A percentile compares a stretch with the other conserved stretches of the same genome.
These are phyloP conservation scores for Dactylella cylindrospora DNA, from an alignment of 2,329 filamentous ascomycete genomes.

Conservation along the genomic window DNA sequence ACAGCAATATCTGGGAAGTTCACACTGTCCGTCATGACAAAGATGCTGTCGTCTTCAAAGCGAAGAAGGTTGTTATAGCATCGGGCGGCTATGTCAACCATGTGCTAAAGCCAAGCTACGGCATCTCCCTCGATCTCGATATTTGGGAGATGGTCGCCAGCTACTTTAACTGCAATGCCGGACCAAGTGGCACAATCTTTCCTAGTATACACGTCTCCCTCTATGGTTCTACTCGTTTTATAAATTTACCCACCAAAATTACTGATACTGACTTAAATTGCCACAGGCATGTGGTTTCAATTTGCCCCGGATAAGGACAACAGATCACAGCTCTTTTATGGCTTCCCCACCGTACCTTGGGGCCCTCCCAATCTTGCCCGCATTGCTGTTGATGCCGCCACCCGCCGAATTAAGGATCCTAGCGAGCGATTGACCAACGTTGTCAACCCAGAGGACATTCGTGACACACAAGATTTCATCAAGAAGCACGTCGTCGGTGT, in stretches of 20 bases:
- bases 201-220: no score
- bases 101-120: constrained; percentile 40
- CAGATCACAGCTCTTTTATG: constrained; percentile 41
- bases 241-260: no score
- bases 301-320: constrained; percentile 32
- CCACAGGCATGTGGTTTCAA: constrained; percentile 44
- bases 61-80: constrained; percentile 38
- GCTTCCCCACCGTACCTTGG: constrained; percentile 38
- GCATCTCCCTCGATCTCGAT: constrained; percentile 32
- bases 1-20: constrained; percentile 24
- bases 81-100: constrained; percentile 41
- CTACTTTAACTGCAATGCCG: constrained; percentile 43
- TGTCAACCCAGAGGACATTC: constrained; percentile 30
- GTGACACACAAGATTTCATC: constrained; percentile 26
- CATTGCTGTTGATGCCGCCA: constrained; percentile 39
- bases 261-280: no score
- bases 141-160: constrained; percentile 45
- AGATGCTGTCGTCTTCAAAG: background rate
- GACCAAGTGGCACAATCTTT: constrained; percentile 43
- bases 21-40: constrained; percentile 1
- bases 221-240: no score
- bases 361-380: constrained; percentile 36
- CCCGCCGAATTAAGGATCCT: constrained; percentile 32
- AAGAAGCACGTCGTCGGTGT: constrained; percentile 31
- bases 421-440: constrained; percentile 12